A percentile compares a stretch with the other conserved stretches of the same genome.
Conservation (phyloP, 1,284 basidiomycete species). For the Trichosporon coremiiforme region DNA sequence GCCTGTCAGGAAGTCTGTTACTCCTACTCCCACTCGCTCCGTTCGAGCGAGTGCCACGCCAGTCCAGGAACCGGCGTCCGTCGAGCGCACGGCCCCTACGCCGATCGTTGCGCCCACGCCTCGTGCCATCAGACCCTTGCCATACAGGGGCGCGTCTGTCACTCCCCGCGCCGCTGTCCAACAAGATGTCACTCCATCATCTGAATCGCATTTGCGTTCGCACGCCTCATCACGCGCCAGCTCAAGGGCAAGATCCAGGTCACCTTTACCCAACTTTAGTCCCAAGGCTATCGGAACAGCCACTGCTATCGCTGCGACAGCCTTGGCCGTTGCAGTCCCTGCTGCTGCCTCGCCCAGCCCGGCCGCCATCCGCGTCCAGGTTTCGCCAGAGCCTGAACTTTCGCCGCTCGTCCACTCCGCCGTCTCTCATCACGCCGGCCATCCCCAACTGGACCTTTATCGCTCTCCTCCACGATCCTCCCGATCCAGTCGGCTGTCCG, state of each 20-base stretch:
- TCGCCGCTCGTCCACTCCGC: background rate
- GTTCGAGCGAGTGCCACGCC: background rate
- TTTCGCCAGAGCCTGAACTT: background rate
- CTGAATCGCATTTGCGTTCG: background rate
- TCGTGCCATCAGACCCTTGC: slow-evolving; percentile 6
- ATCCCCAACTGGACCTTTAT: background rate
- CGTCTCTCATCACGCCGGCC: background rate
- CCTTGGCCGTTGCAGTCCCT: background rate
- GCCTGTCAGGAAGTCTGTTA: background rate
- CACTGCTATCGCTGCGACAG: slow-evolving; percentile 8
- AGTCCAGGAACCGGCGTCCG: background rate
- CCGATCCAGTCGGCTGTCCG: slow-evolving; percentile 3
- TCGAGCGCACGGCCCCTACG: background rate
- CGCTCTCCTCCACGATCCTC: background rate
- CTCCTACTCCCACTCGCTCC: background rate
- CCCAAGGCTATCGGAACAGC: background rate
- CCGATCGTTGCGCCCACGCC: background rate
- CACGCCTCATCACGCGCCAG: background rate
- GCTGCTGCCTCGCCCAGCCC: slow-evolving; percentile 8
- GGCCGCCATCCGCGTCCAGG: background rate
- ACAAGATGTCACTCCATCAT: background rate
- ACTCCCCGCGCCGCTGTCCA: background rate
- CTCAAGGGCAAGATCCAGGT: background rate
- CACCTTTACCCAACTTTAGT: background rate
- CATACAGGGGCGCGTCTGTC: slow-evolving; percentile 2